These are phyloP conservation scores for Globisporangium canariense DNA, from an alignment of 352 stramenopile species.

Conservation along the genomic window DNA sequence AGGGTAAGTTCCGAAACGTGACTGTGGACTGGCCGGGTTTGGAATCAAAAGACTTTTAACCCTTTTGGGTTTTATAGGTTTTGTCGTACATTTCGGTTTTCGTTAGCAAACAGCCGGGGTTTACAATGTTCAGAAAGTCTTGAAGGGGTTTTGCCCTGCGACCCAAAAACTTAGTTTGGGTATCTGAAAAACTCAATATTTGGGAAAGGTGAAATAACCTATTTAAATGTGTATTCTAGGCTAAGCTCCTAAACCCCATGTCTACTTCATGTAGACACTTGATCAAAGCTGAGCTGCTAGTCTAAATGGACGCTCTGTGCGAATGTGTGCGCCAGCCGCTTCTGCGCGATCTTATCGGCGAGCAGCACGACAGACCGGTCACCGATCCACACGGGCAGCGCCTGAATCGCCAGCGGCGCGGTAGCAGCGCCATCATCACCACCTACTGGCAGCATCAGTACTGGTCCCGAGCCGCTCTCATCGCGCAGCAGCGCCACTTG, in stretches of 20 bases:
- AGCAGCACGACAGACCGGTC: constrained; percentile 52
- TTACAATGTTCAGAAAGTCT: too few species aligned
- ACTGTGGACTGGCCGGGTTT: too few species aligned
- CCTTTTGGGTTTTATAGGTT: too few species aligned
- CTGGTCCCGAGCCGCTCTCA: constrained; percentile 37
- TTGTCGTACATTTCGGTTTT: too few species aligned
- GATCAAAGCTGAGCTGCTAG: not conserved
- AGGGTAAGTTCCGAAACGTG: too few species aligned
- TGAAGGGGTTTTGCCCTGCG: too few species aligned
- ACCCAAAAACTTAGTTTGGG: too few species aligned
- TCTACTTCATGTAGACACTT: not conserved
- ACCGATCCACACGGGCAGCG: constrained; percentile 57
- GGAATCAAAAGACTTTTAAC: too few species aligned
- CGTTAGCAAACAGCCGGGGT: too few species aligned
- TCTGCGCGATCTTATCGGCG: constrained; percentile 46
- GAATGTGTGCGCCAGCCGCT: constrained; percentile 27
- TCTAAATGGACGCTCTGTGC: not conserved
- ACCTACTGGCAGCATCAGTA: constrained; percentile 32
- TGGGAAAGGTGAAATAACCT: too few species aligned
- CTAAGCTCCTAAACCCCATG: not conserved
- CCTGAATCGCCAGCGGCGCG: constrained; percentile 10
- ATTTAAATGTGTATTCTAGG: not conserved
- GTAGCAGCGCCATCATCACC: not conserved
- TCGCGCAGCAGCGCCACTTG: constrained; percentile 26
- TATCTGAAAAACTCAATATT: too few species aligned